Percentiles rank a stretch among this genome's conserved stretches.
Conservation (phyloP, 1,284 basidiomycete species). For the Sanghuangporus weigelae region DNA sequence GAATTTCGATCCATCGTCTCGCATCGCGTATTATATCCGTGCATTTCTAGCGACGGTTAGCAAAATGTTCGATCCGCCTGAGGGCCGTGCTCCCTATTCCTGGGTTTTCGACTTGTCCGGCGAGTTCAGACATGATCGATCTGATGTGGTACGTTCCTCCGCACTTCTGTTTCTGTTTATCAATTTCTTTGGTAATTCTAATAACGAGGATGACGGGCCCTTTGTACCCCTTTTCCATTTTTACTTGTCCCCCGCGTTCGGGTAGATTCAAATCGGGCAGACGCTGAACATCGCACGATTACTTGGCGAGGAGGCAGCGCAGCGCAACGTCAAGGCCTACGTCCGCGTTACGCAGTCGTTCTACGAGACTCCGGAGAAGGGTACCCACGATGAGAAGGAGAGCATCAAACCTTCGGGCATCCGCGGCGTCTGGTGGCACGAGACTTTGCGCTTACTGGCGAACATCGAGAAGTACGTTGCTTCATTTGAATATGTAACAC, state of each 20-base stretch:
- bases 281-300: conserved; percentile 70
- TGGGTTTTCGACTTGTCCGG: conserved; percentile 82
- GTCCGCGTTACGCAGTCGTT: conserved; percentile 78
- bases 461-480: conserved; percentile 62
- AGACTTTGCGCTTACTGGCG: conserved; percentile 71
- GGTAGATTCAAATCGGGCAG: conserved; percentile 70
- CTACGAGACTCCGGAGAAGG: conserved; percentile 73
- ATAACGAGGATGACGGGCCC: not conserved
- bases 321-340: conserved; percentile 68
- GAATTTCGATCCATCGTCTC: not conserved
- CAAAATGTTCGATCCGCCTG: conserved; percentile 62
- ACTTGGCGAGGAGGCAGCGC: conserved; percentile 64
- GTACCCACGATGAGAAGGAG: conserved; percentile 65
- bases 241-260: not conserved
- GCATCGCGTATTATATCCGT: not conserved
- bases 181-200: not conserved
- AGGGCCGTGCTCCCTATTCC: conserved; percentile 57
- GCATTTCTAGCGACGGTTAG: conserved; percentile 50
- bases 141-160: conserved; percentile 55
- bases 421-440: conserved; percentile 87
- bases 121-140: conserved; percentile 73
- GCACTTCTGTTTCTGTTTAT: not conserved
- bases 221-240: not conserved
- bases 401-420: conserved; percentile 70
- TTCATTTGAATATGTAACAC: not conserved